These are phyloP conservation scores for Plasmodium berghei DNA, from an alignment of 169 alveolate species.

Conservation along the genomic window DNA sequence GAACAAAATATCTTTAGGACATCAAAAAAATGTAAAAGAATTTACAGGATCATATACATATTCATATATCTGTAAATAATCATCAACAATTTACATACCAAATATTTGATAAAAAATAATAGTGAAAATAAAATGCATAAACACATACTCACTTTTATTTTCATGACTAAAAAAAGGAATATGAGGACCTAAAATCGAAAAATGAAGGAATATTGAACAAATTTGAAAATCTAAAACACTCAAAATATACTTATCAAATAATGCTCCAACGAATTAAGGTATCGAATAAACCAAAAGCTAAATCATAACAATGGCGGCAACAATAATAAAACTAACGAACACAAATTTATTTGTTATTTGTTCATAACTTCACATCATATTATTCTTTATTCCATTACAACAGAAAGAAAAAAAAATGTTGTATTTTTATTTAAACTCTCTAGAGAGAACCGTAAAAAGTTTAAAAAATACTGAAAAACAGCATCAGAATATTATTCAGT, in stretches of 20 bases:
- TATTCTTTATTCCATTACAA: background rate
- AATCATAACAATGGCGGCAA: no score
- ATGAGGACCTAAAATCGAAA: slow-evolving; percentile 53
- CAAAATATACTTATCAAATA: slow-evolving; percentile 63
- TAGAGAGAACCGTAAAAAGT: slow-evolving; percentile 54
- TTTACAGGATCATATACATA: background rate
- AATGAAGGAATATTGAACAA: slow-evolving; percentile 56
- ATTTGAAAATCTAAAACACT: slow-evolving; percentile 66
- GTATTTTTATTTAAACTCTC: slow-evolving; percentile 56
- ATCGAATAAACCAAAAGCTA: background rate
- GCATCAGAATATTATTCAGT: slow-evolving; percentile 47
- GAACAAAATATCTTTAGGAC: slow-evolving; percentile 51
- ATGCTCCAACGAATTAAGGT: slow-evolving; percentile 72
- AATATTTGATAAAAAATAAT: background rate
- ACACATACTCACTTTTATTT: background rate
- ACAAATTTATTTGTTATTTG: no score
- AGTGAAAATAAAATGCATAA: background rate
- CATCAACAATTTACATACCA: no score
- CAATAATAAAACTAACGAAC: no score
- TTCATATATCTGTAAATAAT: background rate
- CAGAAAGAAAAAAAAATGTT: slow-evolving; percentile 66
- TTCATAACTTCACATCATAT: background rate
- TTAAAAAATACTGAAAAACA: slow-evolving; percentile 65
- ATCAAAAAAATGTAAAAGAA: slow-evolving; percentile 61
- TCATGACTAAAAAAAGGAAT: slow-evolving; percentile 28